Percentiles rank a stretch among this genome's conserved stretches.
Evolutionary conservation across 495 filamentous ascomycete genomes (phyloP).

Genomic region (Pyrenula aspistea): DNA sequence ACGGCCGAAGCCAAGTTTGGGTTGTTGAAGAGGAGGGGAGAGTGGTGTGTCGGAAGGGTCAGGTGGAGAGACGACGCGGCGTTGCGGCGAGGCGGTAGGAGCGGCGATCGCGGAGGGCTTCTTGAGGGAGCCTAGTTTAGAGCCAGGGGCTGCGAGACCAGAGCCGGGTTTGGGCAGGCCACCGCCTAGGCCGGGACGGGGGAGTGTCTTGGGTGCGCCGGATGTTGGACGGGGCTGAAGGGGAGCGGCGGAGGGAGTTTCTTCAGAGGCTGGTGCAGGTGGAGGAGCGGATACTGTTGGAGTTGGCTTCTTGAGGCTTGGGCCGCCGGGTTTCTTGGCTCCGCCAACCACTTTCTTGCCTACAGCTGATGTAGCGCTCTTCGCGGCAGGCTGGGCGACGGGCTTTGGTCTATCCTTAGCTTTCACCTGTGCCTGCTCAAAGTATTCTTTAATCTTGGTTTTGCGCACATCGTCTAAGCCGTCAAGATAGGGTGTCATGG

Average conservation of each 20-base stretch:
- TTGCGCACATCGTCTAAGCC: slow-evolving; percentile 93
- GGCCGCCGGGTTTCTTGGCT: slow-evolving; percentile 38
- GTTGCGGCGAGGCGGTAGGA: slow-evolving; percentile 55
- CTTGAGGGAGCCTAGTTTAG: slow-evolving; percentile 49
- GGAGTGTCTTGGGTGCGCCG: slow-evolving; percentile 36
- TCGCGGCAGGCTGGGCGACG: slow-evolving; percentile 50
- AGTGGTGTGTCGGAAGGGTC: slow-evolving; percentile 44
- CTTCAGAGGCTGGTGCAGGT: slow-evolving; percentile 37
- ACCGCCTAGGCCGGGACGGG: slow-evolving; percentile 53
- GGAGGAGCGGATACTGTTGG: slow-evolving; percentile 44
- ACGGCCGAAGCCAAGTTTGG: slow-evolving; percentile 34
- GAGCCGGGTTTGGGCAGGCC: slow-evolving; percentile 51
- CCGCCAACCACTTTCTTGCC: slow-evolving; percentile 27
- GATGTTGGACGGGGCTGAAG: slow-evolving; percentile 46
- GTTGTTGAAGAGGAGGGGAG: slow-evolving; percentile 24
- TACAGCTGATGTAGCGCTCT: slow-evolving; percentile 27
- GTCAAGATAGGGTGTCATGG: slow-evolving; percentile 94
- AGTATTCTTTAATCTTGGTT: slow-evolving; percentile 91
- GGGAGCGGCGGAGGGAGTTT: slow-evolving; percentile 34
- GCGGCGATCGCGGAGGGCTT: slow-evolving; percentile 46
- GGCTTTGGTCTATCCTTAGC: slow-evolving; percentile 95
- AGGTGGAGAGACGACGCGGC: slow-evolving; percentile 38
- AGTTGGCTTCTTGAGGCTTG: slow-evolving; percentile 38
- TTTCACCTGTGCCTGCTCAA: slow-evolving; percentile 83
- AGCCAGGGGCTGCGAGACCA: slow-evolving; percentile 43